phyloP scores from a whole-genome alignment of 345 rosid species.

The Erucastrum elatum region DNA sequence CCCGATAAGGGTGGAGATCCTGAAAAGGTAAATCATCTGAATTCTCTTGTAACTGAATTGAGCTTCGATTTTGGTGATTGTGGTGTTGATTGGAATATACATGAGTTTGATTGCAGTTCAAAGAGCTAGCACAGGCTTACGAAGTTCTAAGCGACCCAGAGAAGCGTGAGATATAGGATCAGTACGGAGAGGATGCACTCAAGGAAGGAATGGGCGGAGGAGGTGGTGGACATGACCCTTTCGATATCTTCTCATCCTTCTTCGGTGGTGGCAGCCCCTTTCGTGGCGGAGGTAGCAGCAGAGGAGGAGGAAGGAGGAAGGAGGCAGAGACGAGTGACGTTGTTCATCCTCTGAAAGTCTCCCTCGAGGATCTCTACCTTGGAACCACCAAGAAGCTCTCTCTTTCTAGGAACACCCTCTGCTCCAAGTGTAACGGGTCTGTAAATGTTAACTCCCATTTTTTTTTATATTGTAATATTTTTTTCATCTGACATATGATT shows the following conservation, averaged over 20 bases:
- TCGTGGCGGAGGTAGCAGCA: constrained; percentile 66
- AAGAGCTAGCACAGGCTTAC: constrained; percentile 87
- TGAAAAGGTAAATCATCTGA: no score
- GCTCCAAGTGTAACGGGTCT: constrained; percentile 80
- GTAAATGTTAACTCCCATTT: no score
- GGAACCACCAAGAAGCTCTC: constrained; percentile 54
- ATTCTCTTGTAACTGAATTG: no score
- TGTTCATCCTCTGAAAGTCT: constrained; percentile 74
- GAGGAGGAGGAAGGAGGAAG: constrained; percentile 58
- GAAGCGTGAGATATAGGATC: constrained; percentile 82
- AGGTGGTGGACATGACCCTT: constrained; percentile 64
- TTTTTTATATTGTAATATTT: no score
- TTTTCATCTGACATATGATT: no score
- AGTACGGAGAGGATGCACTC: constrained; percentile 88
- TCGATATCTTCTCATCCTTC: constrained; percentile 81
- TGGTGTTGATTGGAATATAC: no score
- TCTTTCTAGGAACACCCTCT: constrained; percentile 70
- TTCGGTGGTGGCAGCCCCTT: constrained; percentile 56
- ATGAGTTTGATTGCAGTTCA: constrained; percentile 48
- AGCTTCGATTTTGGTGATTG: no score
- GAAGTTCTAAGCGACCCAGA: constrained; percentile 88
- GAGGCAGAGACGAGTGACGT: constrained; percentile 83
- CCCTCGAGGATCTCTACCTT: constrained; percentile 60
- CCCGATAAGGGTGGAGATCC: no score
- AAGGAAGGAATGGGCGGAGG: constrained; percentile 94